These are phyloP conservation scores for Cucurbita ficifolia DNA, from an alignment of 306 rosid species.

Conservation along the genomic window DNA sequence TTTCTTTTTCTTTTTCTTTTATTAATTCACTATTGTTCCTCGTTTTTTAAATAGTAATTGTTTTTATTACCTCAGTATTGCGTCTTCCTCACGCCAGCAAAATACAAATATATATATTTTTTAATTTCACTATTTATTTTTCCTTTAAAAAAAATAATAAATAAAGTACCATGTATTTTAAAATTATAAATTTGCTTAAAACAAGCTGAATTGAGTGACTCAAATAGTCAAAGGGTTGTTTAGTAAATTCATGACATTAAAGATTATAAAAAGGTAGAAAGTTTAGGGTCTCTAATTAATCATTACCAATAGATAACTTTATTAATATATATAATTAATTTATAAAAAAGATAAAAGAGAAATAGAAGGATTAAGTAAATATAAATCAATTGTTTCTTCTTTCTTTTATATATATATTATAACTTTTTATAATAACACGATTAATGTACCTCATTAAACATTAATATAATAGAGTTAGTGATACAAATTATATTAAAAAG, in stretches of 20 bases:
- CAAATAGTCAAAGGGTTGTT: not conserved
- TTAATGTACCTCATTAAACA: too few species aligned
- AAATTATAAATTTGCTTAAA: not conserved
- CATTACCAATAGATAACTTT: not conserved
- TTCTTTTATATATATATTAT: not conserved
- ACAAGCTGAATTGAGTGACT: not conserved
- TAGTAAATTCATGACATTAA: not conserved
- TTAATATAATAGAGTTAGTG: too few species aligned
- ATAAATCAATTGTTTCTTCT: not conserved
- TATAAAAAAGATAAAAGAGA: not conserved
- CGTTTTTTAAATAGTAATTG: not conserved
- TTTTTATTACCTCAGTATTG: not conserved
- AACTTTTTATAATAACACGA: too few species aligned
- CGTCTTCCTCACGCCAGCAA: constrained; percentile 24
- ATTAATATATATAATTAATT: too few species aligned
- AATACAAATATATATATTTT: too few species aligned
- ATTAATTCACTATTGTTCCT: not conserved
- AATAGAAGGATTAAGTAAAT: not conserved
- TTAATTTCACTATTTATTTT: too few species aligned
- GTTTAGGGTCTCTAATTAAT: not conserved
- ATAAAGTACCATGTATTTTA: too few species aligned
- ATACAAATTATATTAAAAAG: too few species aligned
- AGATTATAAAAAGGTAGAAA: not conserved
- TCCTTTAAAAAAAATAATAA: too few species aligned
- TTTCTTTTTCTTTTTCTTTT: not conserved